Evolutionary conservation across 176 grass and related monocot species (phyloP).

Genomic region (Avena insularis): DNA sequence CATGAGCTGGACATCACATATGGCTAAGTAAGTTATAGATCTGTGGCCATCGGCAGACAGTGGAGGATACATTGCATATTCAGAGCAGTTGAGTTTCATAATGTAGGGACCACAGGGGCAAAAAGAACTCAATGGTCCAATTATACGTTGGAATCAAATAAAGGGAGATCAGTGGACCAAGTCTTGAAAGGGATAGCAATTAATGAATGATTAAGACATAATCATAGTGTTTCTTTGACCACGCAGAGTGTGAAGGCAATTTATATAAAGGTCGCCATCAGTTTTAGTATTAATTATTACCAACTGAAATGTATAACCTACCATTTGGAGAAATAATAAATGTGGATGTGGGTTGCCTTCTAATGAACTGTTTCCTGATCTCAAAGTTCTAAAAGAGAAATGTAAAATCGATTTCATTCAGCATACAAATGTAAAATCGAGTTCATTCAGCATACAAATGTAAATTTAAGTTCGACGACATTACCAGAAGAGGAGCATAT

Average conservation of each 20-base stretch:
- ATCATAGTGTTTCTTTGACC: slow-evolving; percentile 51
- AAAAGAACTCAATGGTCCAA: slow-evolving; percentile 36
- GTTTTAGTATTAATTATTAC: neutral
- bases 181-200: slow-evolving; percentile 44
- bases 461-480: neutral
- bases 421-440: neutral
- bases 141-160: slow-evolving; percentile 44
- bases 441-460: too few species aligned
- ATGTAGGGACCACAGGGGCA: slow-evolving; percentile 36
- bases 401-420: slow-evolving; percentile 33
- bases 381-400: slow-evolving; percentile 30
- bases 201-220: slow-evolving; percentile 43
- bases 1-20: slow-evolving; percentile 48
- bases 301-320: slow-evolving; percentile 21
- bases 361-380: slow-evolving; percentile 33
- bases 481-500: neutral
- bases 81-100: slow-evolving; percentile 40
- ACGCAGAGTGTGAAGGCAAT: neutral
- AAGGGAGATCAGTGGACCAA: slow-evolving; percentile 46
- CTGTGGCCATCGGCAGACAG: slow-evolving; percentile 34
- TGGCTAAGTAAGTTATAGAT: slow-evolving; percentile 34
- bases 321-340: slow-evolving; percentile 39
- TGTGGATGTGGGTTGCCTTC: slow-evolving; percentile 36
- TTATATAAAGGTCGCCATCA: slow-evolving; percentile 35
- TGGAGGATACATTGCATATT: slow-evolving; percentile 50